Base-by-base conservation (phyloP, 768 basidiomycete genomes). In the Asterophora lycoperdoides region DNA sequence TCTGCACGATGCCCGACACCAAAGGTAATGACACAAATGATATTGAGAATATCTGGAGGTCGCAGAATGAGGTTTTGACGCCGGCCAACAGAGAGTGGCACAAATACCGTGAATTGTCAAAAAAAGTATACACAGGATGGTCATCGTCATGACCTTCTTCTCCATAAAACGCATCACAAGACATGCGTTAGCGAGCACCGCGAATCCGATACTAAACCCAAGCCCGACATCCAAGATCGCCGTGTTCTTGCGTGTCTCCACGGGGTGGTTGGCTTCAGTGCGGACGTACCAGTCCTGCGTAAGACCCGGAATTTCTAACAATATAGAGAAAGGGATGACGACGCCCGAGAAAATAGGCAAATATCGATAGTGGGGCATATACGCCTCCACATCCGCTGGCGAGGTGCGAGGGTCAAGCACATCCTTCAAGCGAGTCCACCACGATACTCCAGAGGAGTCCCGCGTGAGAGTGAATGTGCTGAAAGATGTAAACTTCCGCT, bases 221-320 rank as follows among this genome's bases (percentile, higher is more conserved):
- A 89, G 68, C 1, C 77, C 86, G n/a, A 76, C 59, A 36, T 81
- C 72, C 1, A 93, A 69, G 3, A 88, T 66, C 1, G 63, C 44
- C 0, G 88, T 72, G 46, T 90, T 90, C 10, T 62, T 60, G 41
- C 66, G 71, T 5, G 63, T 70, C 30, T 84, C 76, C 1, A 83
- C 65, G 4, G 68, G 63, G 19, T 72, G 35, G 49, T 76, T 66
- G 15, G 68, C 61, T 26, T 71, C 66, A 0, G 79, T 87, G 5
- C 74, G 75, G 48, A 85, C 75, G 53, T 83, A 88, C 88, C 86
- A 88, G 44, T 77, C 74, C 50, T 81, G 83, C 1, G 87, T 91
- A 9, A 91, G 65, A 13, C 85, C 84, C 1, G 90, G 90, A 23
- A 93, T 87, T 57, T 86, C 85, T 26, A 92, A 72, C n/a, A 93